Percentiles rank a stretch among this genome's conserved stretches.
phyloP scores from a whole-genome alignment of 495 filamentous ascomycete species.

The Aspergillus hancockii region DNA sequence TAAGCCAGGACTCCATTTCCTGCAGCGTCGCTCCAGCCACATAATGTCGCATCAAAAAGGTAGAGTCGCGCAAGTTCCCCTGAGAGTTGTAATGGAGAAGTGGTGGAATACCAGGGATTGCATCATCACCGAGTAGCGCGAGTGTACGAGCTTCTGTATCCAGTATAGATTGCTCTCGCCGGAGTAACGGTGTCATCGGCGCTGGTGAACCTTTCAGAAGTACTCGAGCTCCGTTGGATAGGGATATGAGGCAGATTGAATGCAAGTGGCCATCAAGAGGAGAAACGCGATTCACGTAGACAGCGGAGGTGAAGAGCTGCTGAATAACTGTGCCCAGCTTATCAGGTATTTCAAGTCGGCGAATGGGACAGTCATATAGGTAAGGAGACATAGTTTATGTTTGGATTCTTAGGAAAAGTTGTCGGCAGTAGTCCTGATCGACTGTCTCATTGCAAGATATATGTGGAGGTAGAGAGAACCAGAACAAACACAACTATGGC shows the following conservation, averaged over 20 bases:
- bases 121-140: constrained; percentile 46
- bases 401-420: background rate
- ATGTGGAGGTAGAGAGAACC: background rate
- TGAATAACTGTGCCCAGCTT: constrained; percentile 46
- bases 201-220: constrained; percentile 57
- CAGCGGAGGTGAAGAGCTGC: constrained; percentile 38
- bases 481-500: background rate
- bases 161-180: constrained; percentile 57
- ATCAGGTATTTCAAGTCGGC: constrained; percentile 21
- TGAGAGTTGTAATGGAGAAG: constrained; percentile 52
- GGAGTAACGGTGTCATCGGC: constrained; percentile 51
- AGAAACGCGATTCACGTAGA: constrained; percentile 45
- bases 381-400: constrained; percentile 20
- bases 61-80: constrained; percentile 39
- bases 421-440: background rate
- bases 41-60: constrained; percentile 52
- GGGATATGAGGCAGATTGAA: constrained; percentile 51
- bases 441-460: background rate
- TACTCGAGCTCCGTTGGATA: constrained; percentile 55
- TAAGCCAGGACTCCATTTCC: constrained; percentile 41
- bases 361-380: constrained; percentile 16
- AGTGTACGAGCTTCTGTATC: constrained; percentile 58
- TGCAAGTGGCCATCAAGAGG: constrained; percentile 52
- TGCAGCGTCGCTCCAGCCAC: constrained; percentile 46
- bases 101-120: constrained; percentile 49